phyloP scores from a whole-genome alignment of 2,329 filamentous ascomycete genomes.

The Xylariales sp. region DNA sequence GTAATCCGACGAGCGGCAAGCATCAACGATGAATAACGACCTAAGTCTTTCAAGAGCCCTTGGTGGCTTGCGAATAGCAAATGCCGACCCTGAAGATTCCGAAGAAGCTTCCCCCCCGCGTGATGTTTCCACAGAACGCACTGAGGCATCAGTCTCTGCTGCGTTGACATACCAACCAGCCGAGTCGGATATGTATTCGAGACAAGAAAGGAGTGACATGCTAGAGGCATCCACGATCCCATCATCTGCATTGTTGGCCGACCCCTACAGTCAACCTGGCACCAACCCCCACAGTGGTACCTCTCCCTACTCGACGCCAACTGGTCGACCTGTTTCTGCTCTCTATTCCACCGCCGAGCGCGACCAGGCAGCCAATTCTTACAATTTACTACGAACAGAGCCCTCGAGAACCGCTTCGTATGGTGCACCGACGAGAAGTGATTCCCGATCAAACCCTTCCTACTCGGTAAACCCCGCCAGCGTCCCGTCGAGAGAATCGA shows the following conservation, averaged over 20 bases:
- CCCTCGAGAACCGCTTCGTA: slow-evolving; percentile 53
- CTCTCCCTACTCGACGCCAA: slow-evolving; percentile 17
- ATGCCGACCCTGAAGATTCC: slow-evolving; percentile 39
- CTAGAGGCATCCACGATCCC: slow-evolving; percentile 15
- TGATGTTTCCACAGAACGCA: too few relatives aligned
- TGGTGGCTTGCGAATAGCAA: slow-evolving; percentile 93
- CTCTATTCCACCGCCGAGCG: slow-evolving; percentile 24
- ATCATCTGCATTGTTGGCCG: slow-evolving; percentile 17
- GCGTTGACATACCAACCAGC: too few relatives aligned
- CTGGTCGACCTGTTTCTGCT: slow-evolving; percentile 25
- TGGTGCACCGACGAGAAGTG: slow-evolving; percentile 51
- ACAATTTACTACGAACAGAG: slow-evolving; percentile 50
- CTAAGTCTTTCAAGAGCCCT: slow-evolving; percentile 88
- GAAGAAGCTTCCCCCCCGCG: too few relatives aligned
- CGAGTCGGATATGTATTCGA: slow-evolving; percentile 17
- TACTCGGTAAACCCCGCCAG: slow-evolving; percentile 44
- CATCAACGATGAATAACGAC: slow-evolving; percentile 88
- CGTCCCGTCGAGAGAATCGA: slow-evolving; percentile 63
- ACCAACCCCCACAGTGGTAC: slow-evolving; percentile 17
- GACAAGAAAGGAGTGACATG: slow-evolving; percentile 14
- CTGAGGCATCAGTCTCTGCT: too few relatives aligned
- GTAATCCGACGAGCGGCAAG: too few relatives aligned
- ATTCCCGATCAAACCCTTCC: slow-evolving; percentile 57
- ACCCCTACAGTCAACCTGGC: slow-evolving; percentile 16
- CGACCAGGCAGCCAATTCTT: slow-evolving; percentile 29